phyloP scores from a whole-genome alignment of 2,329 filamentous ascomycete species.

The Alternaria brassicae region DNA sequence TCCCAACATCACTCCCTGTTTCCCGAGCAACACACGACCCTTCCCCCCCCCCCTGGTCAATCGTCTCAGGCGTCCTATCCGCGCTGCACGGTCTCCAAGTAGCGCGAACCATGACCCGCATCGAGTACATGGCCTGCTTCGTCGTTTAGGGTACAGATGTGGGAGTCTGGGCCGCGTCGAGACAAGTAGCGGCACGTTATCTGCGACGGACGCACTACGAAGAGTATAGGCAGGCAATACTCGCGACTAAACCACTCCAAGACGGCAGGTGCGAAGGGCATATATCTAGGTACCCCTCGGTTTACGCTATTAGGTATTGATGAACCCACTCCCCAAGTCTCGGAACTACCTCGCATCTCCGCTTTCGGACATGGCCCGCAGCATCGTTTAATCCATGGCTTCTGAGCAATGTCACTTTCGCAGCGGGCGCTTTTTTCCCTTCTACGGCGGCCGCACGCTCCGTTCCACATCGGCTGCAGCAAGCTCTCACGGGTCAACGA shows the following conservation, averaged over 20 bases:
- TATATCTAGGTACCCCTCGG: conserved; percentile 30
- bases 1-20: conserved; percentile 21
- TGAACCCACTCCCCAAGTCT: conserved; percentile 23
- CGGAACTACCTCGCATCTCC: conserved; percentile 25
- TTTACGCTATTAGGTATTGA: conserved; percentile 24
- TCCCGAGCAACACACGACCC: conserved; percentile 14
- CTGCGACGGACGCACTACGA: conserved; percentile 22
- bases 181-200: conserved; percentile 28
- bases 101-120: conserved; percentile 47
- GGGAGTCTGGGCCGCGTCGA: conserved; percentile 13
- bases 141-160: conserved; percentile 24
- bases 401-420: neutral
- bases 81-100: conserved; percentile 35
- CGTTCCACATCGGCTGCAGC: conserved; percentile 9
- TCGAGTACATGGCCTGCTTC: conserved; percentile 25
- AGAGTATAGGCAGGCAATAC: conserved; percentile 20
- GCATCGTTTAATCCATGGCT: neutral
- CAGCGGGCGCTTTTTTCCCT: neutral
- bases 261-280: conserved; percentile 36
- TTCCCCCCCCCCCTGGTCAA: conserved; percentile 8
- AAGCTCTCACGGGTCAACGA: neutral
- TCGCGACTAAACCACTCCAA: conserved; percentile 29
- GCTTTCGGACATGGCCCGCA: conserved; percentile 29
- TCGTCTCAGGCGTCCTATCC: conserved; percentile 28
- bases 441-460: neutral